Percentiles rank a stretch among this genome's conserved stretches.
These are phyloP conservation scores for Pseudogymnoascus sp. DNA, from an alignment of 2,329 filamentous ascomycete genomes.

Conservation along the genomic window DNA sequence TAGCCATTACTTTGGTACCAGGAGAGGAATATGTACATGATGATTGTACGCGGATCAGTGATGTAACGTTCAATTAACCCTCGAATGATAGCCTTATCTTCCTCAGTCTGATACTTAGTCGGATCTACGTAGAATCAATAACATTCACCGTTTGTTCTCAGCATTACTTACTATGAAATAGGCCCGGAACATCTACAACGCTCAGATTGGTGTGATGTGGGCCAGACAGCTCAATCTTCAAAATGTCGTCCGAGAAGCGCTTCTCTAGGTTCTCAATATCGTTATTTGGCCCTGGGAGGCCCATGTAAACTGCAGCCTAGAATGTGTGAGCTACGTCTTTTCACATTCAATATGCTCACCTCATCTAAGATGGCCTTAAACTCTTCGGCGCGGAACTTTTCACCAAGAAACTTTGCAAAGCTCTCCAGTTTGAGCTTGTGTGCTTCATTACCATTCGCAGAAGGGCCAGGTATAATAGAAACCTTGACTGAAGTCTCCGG, in stretches of 20 bases:
- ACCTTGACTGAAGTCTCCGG: neutral
- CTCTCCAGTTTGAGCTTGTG: neutral
- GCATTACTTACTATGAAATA: constrained; percentile 35
- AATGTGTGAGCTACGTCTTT: neutral
- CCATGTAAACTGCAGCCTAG: neutral
- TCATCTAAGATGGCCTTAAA: constrained; percentile 2
- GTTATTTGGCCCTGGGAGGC: neutral
- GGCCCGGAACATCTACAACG: constrained; percentile 48
- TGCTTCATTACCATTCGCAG: neutral
- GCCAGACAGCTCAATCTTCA: constrained; percentile 13
- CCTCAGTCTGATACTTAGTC: constrained; percentile 28
- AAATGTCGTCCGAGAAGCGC: constrained; percentile 12
- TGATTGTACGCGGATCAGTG: constrained; percentile 37
- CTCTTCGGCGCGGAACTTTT: neutral
- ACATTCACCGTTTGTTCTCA: neutral
- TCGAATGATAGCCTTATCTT: constrained; percentile 36
- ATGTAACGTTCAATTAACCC: constrained; percentile 42
- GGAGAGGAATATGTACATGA: constrained; percentile 33
- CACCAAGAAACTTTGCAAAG: neutral
- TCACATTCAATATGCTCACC: neutral
- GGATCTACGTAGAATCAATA: neutral
- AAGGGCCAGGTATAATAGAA: constrained; percentile 11
- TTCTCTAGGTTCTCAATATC: neutral
- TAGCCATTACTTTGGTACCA: neutral
- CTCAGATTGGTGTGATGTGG: constrained; percentile 42